phyloP scores from a whole-genome alignment of 2,329 filamentous ascomycete genomes.

The Epichloe festucae region DNA sequence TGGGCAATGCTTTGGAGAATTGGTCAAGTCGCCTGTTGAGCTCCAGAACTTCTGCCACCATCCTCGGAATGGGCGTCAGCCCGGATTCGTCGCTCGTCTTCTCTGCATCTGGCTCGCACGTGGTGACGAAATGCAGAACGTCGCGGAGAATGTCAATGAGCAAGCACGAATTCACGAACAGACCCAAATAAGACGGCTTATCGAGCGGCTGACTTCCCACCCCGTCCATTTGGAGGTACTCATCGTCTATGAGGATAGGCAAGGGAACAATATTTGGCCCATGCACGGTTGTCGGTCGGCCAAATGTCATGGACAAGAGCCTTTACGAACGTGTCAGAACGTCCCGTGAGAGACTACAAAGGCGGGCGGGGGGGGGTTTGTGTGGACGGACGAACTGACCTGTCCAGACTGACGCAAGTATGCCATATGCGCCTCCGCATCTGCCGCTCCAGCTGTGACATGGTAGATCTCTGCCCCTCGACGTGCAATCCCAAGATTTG shows the following conservation, averaged over 20 bases:
- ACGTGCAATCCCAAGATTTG: slow-evolving; percentile 1
- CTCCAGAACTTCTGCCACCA: not conserved
- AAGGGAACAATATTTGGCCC: not conserved
- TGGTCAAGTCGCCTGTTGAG: slow-evolving; percentile 2
- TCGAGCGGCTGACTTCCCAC: not conserved
- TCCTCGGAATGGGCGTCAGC: not conserved
- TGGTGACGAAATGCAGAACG: slow-evolving; percentile 1
- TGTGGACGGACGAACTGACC: not conserved
- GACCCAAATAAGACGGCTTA: not conserved
- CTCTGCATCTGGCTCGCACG: not conserved
- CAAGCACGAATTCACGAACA: slow-evolving; percentile 1
- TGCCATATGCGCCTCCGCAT: slow-evolving; percentile 3
- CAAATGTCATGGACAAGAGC: slow-evolving; percentile 4
- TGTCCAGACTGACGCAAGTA: slow-evolving; percentile 2
- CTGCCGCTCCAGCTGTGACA: slow-evolving; percentile 2
- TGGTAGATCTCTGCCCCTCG: not conserved
- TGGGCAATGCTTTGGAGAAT: not conserved
- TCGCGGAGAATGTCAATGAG: slow-evolving; percentile 1
- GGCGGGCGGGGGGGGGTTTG: too few relatives aligned
- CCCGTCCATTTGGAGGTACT: not conserved
- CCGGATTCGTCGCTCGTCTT: not conserved
- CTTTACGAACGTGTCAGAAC: not conserved
- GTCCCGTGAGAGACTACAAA: not conserved
- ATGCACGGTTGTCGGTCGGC: slow-evolving; percentile 1
- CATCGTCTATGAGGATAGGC: not conserved